Percentiles rank a stretch among this genome's conserved stretches.
Evolutionary conservation across 805 yeast species (phyloP).

Genomic region (Myxozyma vanderwaltii): DNA sequence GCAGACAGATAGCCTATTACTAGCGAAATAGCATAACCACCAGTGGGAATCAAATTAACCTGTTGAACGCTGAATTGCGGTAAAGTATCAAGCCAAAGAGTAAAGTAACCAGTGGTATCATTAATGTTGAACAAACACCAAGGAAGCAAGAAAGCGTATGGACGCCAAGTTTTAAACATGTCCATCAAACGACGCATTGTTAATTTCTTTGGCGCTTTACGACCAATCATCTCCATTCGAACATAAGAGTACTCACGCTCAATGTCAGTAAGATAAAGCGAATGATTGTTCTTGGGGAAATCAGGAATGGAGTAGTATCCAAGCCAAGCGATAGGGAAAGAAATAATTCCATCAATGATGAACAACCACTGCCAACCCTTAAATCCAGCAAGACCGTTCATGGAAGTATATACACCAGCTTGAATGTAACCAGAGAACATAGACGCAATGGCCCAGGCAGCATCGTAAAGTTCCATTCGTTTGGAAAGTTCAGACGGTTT

Average conservation of each 20-base stretch:
- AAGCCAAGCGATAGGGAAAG: constrained; percentile 28
- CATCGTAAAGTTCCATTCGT: constrained; percentile 61
- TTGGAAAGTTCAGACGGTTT: constrained; percentile 58
- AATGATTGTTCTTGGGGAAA: constrained; percentile 60
- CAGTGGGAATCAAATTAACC: constrained; percentile 44
- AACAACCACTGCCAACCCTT: constrained; percentile 58
- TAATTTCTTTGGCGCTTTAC: constrained; percentile 28
- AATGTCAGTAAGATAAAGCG: constrained; percentile 48
- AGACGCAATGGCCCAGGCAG: constrained; percentile 64
- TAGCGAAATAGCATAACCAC: constrained; percentile 41
- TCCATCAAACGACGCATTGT: constrained; percentile 14
- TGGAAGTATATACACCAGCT: constrained; percentile 53
- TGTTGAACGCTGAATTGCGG: constrained; percentile 36
- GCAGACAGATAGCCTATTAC: constrained; percentile 39
- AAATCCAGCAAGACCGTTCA: constrained; percentile 58
- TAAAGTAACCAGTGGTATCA: constrained; percentile 39
- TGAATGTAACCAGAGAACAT: constrained; percentile 65
- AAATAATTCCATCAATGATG: constrained; percentile 30
- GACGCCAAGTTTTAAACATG: constrained; percentile 26
- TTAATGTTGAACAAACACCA: constrained; percentile 25
- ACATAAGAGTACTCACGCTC: constrained; percentile 31
- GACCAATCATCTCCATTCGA: constrained; percentile 29
- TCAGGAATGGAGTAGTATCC: constrained; percentile 55
- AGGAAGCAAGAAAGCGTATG: constrained; percentile 28
- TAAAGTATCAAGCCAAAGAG: constrained; percentile 41